Conservation (phyloP, 2,329 filamentous ascomycete species). For the Penicillium sclerotigenum region DNA sequence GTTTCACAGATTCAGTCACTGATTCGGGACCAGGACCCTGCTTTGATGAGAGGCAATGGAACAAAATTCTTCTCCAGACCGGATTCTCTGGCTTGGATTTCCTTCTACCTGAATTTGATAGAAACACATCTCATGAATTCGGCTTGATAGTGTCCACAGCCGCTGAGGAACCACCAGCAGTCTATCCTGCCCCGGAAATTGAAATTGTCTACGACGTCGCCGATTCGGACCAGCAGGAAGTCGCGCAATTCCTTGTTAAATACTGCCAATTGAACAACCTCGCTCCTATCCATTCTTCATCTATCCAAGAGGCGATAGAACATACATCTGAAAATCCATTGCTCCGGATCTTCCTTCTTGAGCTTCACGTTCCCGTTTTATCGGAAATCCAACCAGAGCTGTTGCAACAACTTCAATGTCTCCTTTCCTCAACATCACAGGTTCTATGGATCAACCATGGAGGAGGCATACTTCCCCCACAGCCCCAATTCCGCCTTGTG, state of each 20-base stretch:
- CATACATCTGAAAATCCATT: not conserved
- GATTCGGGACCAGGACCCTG: not conserved
- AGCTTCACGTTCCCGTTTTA: not conserved
- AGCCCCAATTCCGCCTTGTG: not conserved
- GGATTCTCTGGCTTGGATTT: not conserved
- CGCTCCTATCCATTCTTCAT: not conserved
- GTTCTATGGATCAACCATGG: not conserved
- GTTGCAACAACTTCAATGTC: not conserved
- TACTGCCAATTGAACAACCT: not conserved
- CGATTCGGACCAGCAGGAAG: not conserved
- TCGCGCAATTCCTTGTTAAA: not conserved
- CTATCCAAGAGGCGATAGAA: not conserved
- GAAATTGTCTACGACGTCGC: not conserved
- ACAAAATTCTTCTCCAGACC: not conserved
- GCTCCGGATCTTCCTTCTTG: not conserved
- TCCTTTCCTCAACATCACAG: not conserved
- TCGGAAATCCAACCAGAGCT: not conserved
- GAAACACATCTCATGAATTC: not conserved
- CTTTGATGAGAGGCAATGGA: not conserved
- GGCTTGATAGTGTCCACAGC: not conserved
- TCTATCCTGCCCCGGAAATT: not conserved
- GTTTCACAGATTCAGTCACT: not conserved
- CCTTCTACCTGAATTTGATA: not conserved
- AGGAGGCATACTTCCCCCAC: not conserved
- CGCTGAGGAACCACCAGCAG: not conserved